phyloP scores from a whole-genome alignment of 345 rosid genomes.

The Combretum micranthum region DNA sequence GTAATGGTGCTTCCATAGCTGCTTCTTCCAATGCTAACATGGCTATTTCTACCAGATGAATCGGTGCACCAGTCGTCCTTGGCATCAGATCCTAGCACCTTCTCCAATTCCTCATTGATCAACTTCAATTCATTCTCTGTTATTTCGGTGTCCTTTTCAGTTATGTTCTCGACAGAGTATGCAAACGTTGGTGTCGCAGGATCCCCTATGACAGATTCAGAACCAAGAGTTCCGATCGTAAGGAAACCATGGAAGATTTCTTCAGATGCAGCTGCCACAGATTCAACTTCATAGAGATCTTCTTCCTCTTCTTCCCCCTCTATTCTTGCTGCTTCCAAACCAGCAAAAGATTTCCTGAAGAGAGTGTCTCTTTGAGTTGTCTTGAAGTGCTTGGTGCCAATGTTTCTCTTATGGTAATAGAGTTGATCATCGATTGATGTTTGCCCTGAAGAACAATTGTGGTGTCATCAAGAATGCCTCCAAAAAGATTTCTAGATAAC shows the following conservation, averaged over 20 bases:
- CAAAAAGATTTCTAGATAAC: no score
- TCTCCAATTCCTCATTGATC: conserved; percentile 66
- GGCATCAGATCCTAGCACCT: conserved; percentile 50
- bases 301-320: conserved; percentile 37
- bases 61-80: conserved; percentile 47
- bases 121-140: conserved; percentile 70
- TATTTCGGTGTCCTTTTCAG: conserved; percentile 64
- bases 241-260: conserved; percentile 82
- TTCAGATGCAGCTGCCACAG: conserved; percentile 32
- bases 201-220: conserved; percentile 6
- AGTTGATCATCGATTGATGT: conserved; percentile 52
- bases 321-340: conserved; percentile 32
- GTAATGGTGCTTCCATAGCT: conserved; percentile 73
- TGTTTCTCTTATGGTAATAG: conserved; percentile 35
- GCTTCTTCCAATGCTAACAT: conserved; percentile 71
- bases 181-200: conserved; percentile 63
- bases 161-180: conserved; percentile 50
- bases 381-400: conserved; percentile 31
- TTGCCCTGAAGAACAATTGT: conserved; percentile 48
- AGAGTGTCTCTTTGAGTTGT: conserved; percentile 34
- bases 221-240: conserved; percentile 70
- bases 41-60: conserved; percentile 48
- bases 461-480: conserved; percentile 20
- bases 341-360: conserved; percentile 46
- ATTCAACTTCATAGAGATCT: conserved; percentile 37